These are phyloP conservation scores for Kentomonas sorsogonicus DNA, from an alignment of 208 protist genomes.

Conservation along the genomic window DNA sequence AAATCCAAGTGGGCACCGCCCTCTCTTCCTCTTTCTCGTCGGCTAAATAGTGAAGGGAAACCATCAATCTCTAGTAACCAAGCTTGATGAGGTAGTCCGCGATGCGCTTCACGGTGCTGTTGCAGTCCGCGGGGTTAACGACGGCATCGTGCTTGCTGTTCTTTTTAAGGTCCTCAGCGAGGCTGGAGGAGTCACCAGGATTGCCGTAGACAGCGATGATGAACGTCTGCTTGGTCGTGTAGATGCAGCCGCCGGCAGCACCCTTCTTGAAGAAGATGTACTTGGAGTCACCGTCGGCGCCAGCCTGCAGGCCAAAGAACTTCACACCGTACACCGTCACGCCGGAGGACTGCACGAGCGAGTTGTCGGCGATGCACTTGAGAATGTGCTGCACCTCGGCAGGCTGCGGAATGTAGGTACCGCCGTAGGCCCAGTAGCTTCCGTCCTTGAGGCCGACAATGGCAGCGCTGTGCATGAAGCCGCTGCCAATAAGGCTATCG, in stretches of 20 bases:
- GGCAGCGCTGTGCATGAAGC: constrained; percentile 83
- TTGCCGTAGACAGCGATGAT: constrained; percentile 84
- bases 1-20: no score
- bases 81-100: constrained; percentile 85
- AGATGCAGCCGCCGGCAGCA: constrained; percentile 76
- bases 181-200: constrained; percentile 45
- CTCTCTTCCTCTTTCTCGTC: no score
- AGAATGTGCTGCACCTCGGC: constrained; percentile 81
- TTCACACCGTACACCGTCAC: constrained; percentile 79
- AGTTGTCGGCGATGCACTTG: constrained; percentile 53
- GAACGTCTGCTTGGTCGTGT: constrained; percentile 77
- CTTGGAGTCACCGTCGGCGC: constrained; percentile 59
- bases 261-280: constrained; percentile 90
- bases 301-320: constrained; percentile 81
- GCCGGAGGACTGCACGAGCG: constrained; percentile 62
- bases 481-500: constrained; percentile 82
- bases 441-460: constrained; percentile 77
- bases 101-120: constrained; percentile 78
- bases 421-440: constrained; percentile 87
- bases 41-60: background rate
- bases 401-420: constrained; percentile 79
- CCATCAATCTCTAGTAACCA: constrained; percentile 39
- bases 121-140: constrained; percentile 84
- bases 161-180: constrained; percentile 45
- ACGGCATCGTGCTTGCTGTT: constrained; percentile 30